These are phyloP conservation scores for Kwoniella pini DNA, from an alignment of 768 basidiomycete species.

Conservation along the genomic window DNA sequence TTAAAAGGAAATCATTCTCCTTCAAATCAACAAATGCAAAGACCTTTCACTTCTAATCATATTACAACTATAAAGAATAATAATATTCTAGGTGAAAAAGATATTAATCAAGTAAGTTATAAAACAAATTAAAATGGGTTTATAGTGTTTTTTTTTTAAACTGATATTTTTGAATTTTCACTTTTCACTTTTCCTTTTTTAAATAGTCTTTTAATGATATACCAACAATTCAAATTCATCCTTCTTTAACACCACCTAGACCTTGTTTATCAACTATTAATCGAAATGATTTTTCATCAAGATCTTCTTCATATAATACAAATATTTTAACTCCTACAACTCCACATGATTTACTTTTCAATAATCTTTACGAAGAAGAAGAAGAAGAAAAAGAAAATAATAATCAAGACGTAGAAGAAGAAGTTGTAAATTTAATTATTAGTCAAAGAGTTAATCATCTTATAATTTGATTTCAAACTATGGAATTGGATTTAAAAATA, in stretches of 20 bases:
- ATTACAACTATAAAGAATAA: neutral
- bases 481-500: too few relatives aligned
- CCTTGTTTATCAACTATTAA: conserved; percentile 12
- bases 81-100: neutral
- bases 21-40: conserved; percentile 19
- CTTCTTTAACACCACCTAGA: conserved; percentile 16
- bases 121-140: neutral
- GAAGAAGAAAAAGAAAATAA: neutral
- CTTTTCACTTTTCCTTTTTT: neutral
- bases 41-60: conserved; percentile 1
- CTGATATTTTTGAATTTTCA: neutral
- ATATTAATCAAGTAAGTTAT: conserved; percentile 22
- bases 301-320: conserved; percentile 11
- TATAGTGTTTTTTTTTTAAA: neutral
- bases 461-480: neutral
- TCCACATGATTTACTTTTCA: conserved; percentile 10
- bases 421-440: neutral
- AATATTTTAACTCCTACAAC: conserved; percentile 13
- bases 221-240: conserved; percentile 14
- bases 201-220: neutral
- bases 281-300: neutral
- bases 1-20: conserved; percentile 18
- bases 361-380: neutral
- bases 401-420: neutral
- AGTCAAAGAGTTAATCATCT: neutral